These are phyloP conservation scores for Chenopodium berlandieri DNA, from an alignment of 148 eudicot species.

Conservation along the genomic window DNA sequence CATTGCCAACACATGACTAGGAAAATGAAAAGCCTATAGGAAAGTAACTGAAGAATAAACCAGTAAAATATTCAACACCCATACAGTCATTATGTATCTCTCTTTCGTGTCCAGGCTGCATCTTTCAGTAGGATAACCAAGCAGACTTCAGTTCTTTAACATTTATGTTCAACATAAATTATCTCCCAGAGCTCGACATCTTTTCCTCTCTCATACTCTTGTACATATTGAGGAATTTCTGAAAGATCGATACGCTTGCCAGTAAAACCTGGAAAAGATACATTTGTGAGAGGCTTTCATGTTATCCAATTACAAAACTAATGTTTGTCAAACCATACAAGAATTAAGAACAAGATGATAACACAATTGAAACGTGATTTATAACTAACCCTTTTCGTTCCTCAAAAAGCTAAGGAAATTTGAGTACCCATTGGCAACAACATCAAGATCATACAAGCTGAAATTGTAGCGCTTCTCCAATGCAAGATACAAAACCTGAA, in stretches of 20 bases:
- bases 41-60: background rate
- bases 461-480: slow-evolving; percentile 91
- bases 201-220: slow-evolving; percentile 68
- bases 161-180: slow-evolving; percentile 28
- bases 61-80: background rate
- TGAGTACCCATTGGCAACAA: slow-evolving; percentile 84
- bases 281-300: slow-evolving; percentile 25
- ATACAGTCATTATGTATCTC: background rate
- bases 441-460: slow-evolving; percentile 62
- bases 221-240: slow-evolving; percentile 63
- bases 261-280: slow-evolving; percentile 38
- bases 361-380: background rate
- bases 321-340: background rate
- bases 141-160: background rate
- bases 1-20: background rate
- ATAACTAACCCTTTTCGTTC: slow-evolving; percentile 32
- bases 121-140: background rate
- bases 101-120: background rate
- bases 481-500: slow-evolving; percentile 74
- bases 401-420: slow-evolving; percentile 59
- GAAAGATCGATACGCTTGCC: slow-evolving; percentile 65
- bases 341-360: background rate
- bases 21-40: background rate
- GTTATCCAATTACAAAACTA: slow-evolving; percentile 19
- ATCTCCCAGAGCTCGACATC: slow-evolving; percentile 88